Conservation (phyloP, 202 grass and related monocot genomes). For the Zoysia matrella region DNA sequence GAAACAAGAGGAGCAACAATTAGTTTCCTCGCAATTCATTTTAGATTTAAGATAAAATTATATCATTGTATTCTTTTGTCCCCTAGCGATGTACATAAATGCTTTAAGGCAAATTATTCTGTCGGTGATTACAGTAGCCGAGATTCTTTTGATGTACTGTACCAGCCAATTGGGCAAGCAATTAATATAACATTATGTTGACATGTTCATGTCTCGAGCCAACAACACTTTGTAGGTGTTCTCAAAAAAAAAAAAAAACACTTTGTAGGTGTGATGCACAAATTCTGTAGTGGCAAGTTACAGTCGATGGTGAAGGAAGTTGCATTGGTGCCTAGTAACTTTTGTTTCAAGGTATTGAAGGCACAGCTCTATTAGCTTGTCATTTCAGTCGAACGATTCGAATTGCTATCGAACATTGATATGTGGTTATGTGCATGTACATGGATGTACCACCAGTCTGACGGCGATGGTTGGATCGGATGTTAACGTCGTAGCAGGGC, state of each 20-base stretch:
- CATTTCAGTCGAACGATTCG: neutral
- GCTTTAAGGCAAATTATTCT: slow-evolving; percentile 31
- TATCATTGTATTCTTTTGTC: slow-evolving; percentile 42
- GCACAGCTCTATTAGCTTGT: neutral
- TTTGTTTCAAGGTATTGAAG: slow-evolving; percentile 8
- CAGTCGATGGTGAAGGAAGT: slow-evolving; percentile 5
- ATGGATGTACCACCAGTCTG: slow-evolving; percentile 30
- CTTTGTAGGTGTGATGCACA: neutral
- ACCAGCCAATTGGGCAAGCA: slow-evolving; percentile 26
- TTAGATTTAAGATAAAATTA: slow-evolving; percentile 40
- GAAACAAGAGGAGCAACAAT: slow-evolving; percentile 31
- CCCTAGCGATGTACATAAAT: slow-evolving; percentile 48
- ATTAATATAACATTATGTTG: neutral
- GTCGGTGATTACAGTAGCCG: slow-evolving; percentile 18
- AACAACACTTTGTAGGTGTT: slow-evolving; percentile 7
- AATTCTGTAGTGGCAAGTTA: neutral
- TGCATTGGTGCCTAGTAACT: neutral
- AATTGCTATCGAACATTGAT: neutral
- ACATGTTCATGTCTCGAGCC: neutral
- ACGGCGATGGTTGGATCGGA: slow-evolving; percentile 39
- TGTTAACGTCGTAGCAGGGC: slow-evolving; percentile 45
- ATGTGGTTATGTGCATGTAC: slow-evolving; percentile 10
- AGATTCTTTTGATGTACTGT: slow-evolving; percentile 41
- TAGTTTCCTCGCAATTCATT: slow-evolving; percentile 43
- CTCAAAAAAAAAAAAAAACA: neutral